These are phyloP conservation scores for Sugiyamaella chiloensis DNA, from an alignment of 805 yeast species.

Conservation along the genomic window DNA sequence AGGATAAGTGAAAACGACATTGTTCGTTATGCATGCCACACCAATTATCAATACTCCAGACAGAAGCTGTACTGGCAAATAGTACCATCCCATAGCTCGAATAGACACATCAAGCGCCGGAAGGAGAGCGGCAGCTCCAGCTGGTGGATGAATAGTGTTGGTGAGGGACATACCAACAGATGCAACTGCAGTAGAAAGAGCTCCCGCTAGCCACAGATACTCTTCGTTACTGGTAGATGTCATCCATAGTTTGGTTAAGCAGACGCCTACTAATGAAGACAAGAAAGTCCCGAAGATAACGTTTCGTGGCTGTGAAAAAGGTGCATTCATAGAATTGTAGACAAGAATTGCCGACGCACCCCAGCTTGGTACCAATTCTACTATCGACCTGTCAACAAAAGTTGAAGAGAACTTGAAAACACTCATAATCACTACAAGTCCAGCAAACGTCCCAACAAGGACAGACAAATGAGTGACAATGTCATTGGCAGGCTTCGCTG, in stretches of 20 bases:
- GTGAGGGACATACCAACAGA: slow-evolving; percentile 52
- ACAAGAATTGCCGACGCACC: slow-evolving; percentile 63
- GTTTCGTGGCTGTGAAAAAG: slow-evolving; percentile 65
- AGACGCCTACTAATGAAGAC: slow-evolving; percentile 51
- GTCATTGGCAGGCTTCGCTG: slow-evolving; percentile 8
- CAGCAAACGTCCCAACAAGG: slow-evolving; percentile 29
- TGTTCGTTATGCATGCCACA: slow-evolving; percentile 54
- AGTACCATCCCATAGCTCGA: slow-evolving; percentile 61
- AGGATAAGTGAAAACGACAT: slow-evolving; percentile 53
- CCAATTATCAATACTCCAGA: slow-evolving; percentile 46
- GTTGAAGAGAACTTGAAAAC: slow-evolving; percentile 27
- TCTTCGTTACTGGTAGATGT: slow-evolving; percentile 42
- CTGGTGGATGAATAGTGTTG: slow-evolving; percentile 67
- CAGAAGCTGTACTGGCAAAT: slow-evolving; percentile 52
- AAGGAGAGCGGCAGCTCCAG: slow-evolving; percentile 65
- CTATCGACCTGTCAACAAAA: slow-evolving; percentile 25
- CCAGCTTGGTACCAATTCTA: slow-evolving; percentile 33
- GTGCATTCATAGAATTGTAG: slow-evolving; percentile 53
- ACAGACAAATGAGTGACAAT: slow-evolving; percentile 15
- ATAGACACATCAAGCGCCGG: slow-evolving; percentile 49
- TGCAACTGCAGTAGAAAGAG: slow-evolving; percentile 52
- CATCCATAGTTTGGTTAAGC: slow-evolving; percentile 52
- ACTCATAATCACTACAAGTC: slow-evolving; percentile 26
- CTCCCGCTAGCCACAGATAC: slow-evolving; percentile 56
- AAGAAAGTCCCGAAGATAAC: slow-evolving; percentile 55